Conservation (phyloP, 2,329 filamentous ascomycete genomes). For the Emergomyces orientalis region DNA sequence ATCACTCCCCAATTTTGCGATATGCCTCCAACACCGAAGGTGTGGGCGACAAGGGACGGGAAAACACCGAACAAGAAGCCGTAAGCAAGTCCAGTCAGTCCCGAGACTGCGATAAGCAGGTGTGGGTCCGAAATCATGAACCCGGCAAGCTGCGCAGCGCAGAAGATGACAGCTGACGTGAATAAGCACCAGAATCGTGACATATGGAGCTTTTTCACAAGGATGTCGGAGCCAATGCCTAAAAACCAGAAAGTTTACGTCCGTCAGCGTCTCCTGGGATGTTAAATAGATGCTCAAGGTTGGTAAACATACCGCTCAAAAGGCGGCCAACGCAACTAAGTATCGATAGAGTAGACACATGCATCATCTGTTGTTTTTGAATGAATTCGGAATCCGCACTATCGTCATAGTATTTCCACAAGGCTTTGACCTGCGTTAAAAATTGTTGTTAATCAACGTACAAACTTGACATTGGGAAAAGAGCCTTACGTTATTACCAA, state of each 20-base stretch:
- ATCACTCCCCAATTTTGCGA: slow-evolving; percentile 96
- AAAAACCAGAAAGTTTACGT: slow-evolving; percentile 17
- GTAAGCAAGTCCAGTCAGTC: slow-evolving; percentile 78
- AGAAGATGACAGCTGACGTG: slow-evolving; percentile 66
- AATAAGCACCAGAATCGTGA: slow-evolving; percentile 89
- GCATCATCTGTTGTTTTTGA: slow-evolving; percentile 71
- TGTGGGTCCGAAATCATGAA: slow-evolving; percentile 68
- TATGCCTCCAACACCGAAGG: slow-evolving; percentile 80
- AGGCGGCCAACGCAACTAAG: slow-evolving; percentile 78
- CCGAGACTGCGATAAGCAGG: slow-evolving; percentile 66
- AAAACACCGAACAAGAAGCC: slow-evolving; percentile 91
- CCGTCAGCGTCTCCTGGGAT: not conserved
- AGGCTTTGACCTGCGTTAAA: slow-evolving; percentile 50
- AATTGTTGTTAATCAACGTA: not conserved
- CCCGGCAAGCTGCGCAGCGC: slow-evolving; percentile 66
- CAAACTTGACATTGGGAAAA: not conserved
- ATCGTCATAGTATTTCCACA: slow-evolving; percentile 80
- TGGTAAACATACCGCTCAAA: slow-evolving; percentile 51
- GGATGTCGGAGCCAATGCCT: slow-evolving; percentile 83
- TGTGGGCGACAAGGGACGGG: slow-evolving; percentile 79
- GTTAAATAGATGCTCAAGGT: not conserved
- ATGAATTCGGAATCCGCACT: slow-evolving; percentile 65
- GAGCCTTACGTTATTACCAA: slow-evolving; percentile 65
- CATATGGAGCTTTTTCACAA: slow-evolving; percentile 70
- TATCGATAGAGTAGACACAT: slow-evolving; percentile 88